Percentiles rank a stretch among this genome's conserved stretches.
Evolutionary conservation across 2,329 filamentous ascomycete species (phyloP).

Genomic region (Penicillium sp.): DNA sequence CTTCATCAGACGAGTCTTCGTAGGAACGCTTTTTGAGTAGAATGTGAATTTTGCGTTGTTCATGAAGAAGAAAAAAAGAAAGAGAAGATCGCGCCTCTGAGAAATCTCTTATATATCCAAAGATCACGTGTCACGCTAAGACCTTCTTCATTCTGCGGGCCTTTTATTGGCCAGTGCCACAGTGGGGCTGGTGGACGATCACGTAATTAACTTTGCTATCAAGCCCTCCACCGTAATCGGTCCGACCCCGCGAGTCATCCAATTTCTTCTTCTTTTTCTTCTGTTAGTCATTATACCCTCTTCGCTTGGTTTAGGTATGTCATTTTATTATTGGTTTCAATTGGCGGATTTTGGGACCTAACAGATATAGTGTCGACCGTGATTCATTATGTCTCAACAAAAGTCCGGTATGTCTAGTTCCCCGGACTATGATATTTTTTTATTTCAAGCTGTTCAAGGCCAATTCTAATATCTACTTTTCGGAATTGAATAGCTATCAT

Average conservation of each 20-base stretch:
- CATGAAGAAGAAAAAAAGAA: constrained; percentile 45
- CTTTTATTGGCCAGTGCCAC: not conserved
- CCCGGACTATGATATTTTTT: constrained; percentile 20
- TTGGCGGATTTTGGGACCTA: not conserved
- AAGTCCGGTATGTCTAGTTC: constrained; percentile 39
- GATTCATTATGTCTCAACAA: constrained; percentile 38
- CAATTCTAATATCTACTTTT: constrained; percentile 12
- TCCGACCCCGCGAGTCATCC: constrained; percentile 26
- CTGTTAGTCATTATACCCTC: constrained; percentile 16
- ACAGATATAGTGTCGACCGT: constrained; percentile 24
- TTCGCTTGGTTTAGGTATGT: constrained; percentile 21
- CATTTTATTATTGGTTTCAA: constrained; percentile 1
- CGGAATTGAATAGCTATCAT: constrained; percentile 66
- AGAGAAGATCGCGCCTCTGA: constrained; percentile 20
- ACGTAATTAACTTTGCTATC: constrained; percentile 7
- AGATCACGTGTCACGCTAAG: constrained; percentile 18
- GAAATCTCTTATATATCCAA: constrained; percentile 20
- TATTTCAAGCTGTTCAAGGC: constrained; percentile 14
- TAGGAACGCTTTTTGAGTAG: constrained; percentile 58
- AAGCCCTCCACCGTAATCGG: constrained; percentile 25
- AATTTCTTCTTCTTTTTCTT: constrained; percentile 19
- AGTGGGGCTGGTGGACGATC: constrained; percentile 1
- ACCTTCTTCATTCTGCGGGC: not conserved
- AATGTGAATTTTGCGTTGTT: constrained; percentile 59
- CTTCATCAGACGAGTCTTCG: constrained; percentile 55